These are phyloP conservation scores for Epichloe bromicola DNA, from an alignment of 2,329 filamentous ascomycete species.

Conservation along the genomic window DNA sequence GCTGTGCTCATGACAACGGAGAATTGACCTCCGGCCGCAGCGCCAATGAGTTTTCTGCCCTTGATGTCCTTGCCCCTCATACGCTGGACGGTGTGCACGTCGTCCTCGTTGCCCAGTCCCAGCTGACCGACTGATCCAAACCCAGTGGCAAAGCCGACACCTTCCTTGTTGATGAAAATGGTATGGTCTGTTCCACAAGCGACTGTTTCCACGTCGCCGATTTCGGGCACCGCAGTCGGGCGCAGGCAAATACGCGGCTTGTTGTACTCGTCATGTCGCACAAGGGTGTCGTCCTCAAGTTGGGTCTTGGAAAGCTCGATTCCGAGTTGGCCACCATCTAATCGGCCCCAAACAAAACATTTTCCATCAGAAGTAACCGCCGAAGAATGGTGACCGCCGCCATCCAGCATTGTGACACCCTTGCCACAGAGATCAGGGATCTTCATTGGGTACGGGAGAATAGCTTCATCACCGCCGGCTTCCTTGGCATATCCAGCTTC, in stretches of 20 bases:
- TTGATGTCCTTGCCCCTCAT: slow-evolving; percentile 78
- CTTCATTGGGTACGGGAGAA: slow-evolving; percentile 57
- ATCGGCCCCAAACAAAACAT: slow-evolving; percentile 47
- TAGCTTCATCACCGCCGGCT: slow-evolving; percentile 40
- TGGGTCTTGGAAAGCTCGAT: slow-evolving; percentile 35
- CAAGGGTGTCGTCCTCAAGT: slow-evolving; percentile 29
- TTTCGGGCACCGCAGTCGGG: slow-evolving; percentile 16
- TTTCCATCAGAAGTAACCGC: slow-evolving; percentile 44
- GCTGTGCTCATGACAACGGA: slow-evolving; percentile 44
- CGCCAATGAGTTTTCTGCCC: slow-evolving; percentile 60
- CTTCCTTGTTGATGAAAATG: slow-evolving; percentile 56
- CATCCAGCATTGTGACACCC: slow-evolving; percentile 55
- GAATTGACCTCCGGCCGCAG: slow-evolving; percentile 83
- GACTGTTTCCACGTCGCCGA: slow-evolving; percentile 41
- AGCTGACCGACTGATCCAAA: slow-evolving; percentile 73
- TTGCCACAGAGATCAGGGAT: slow-evolving; percentile 51
- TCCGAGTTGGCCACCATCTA: slow-evolving; percentile 41
- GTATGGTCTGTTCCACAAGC: slow-evolving; percentile 60
- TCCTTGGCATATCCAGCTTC: slow-evolving; percentile 57
- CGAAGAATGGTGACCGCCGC: slow-evolving; percentile 62
- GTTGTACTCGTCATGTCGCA: slow-evolving; percentile 49
- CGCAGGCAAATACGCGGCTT: slow-evolving; percentile 32
- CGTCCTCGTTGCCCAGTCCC: slow-evolving; percentile 64
- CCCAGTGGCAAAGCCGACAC: slow-evolving; percentile 66
- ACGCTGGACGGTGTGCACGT: slow-evolving; percentile 61